Base-by-base conservation (phyloP, 2,329 filamentous ascomycete species). In the Ustulina deusta region DNA sequence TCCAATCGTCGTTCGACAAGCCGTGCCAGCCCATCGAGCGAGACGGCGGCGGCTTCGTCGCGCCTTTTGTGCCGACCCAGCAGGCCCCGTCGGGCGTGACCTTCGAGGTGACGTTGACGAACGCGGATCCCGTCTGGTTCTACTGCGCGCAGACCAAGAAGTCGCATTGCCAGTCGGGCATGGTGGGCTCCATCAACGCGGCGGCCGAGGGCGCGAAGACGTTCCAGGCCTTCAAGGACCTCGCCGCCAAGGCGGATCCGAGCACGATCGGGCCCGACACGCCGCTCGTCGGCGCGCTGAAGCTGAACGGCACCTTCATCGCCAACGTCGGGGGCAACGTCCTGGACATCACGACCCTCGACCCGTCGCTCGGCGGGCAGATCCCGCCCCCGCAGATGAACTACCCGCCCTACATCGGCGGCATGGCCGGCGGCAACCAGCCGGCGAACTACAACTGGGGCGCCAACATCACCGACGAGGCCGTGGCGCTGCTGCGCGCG, bases 101-200 rank as follows among this genome's bases (percentile, higher is more conserved):
- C 0, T 81, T 80, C 49, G 74, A 79, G 20, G 72, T 79, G 9
- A 70, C 72, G 4, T 61, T 80, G 7, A 71, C 72, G 2, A 76
- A 80, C 63, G 70, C 71, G 11, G 77, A 78, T 42, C 79, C 79
- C 1, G 71, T 80, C 48, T 80, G 78, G 78, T 81, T 80, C 69
- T 81, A 81, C 73, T 79, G 79, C 67, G 79, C 75, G 22, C 79
- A 80, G 65, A 75, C 75, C 0, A 71, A 63, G 6, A 75, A 75
- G 29, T 75, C 73, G 2, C 78, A 80, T 64, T 81, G 79, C 69
- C 78, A 81, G 54, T 70, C 73, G 2, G 84, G 84, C 42, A 86
- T 86, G 83, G 79, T 82, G 20, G 81, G 82, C 61, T 79, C 81
- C 46, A 81, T 86, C 69, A 86, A 86, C 71, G 79, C 79, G n/a